Evolutionary conservation across 192 early-diverging fungal genomes (phyloP), one percentile per base, ranked within the genome.

Genomic region (Pilaira anomala): DNA sequence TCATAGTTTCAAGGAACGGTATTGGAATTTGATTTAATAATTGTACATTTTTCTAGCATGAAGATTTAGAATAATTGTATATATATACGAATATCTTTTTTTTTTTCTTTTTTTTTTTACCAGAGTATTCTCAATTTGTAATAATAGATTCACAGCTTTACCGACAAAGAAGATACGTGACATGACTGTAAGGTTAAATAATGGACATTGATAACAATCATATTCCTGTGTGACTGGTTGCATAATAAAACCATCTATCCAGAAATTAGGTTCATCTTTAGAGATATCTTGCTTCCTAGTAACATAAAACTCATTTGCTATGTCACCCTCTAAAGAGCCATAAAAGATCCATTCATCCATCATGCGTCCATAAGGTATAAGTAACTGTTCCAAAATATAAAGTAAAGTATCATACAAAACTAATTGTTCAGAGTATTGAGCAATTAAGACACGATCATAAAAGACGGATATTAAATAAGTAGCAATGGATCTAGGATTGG

Each of bases 311-410:
- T 77, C 76, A 29, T 60, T 26, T 7, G 61, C 65, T 6, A 63
- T 51, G 64, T 77, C 76, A 18, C 40, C 54, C 28, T 66, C 24
- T 18, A 74, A 45, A 13, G 33, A 50, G 12, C 76, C 76, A 26
- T 71, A 45, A 45, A 66, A 68, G 11, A 75, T 71, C 76, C 76
- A 77, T 30, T 67, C 64, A 40, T 77, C 68, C 45, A 77, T 77
- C 59, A 77, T 60, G 3, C 68, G 68, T 33, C 61, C 66, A 40
- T 68, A 74, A 8, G 66, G 66, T 7, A 29, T 14, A 39, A 68
- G 19, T 14, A 58, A 52, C 14, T 61, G 66, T 8, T 53, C 19
- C 18, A 68, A 61, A 4, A 68, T 13, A 46, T 52, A 19, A 0
- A 53, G 6, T 16, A 68, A 18, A 18, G 40, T 21, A 3, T 50